Percentiles rank a stretch among this genome's conserved stretches.
phyloP scores from a whole-genome alignment of 139 green algal genomes.

The Cymbomonas tetramitiformis region DNA sequence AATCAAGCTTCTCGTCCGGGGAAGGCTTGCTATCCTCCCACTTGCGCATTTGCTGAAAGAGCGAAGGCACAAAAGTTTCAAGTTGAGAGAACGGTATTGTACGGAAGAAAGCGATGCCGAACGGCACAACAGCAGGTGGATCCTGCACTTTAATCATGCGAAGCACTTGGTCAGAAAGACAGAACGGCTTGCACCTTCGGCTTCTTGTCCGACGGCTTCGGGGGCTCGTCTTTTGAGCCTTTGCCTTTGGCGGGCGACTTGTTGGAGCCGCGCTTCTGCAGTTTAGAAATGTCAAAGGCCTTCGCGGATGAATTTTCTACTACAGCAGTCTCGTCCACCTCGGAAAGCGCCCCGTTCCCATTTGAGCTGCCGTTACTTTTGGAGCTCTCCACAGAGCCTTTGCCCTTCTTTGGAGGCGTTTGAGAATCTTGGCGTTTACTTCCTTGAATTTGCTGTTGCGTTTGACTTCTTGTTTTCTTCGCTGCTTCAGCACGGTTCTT shows the following conservation, averaged over 20 bases:
- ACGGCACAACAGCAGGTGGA: too few species aligned
- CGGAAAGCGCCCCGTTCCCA: background rate
- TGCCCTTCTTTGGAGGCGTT: slow-evolving; percentile 17
- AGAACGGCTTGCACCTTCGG: too few species aligned
- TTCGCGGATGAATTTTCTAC: background rate
- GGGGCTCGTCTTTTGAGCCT: too few species aligned
- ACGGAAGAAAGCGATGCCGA: too few species aligned
- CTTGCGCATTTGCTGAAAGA: too few species aligned
- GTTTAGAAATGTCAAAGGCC: slow-evolving; percentile 37
- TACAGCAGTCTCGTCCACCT: background rate
- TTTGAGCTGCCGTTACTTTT: slow-evolving; percentile 8
- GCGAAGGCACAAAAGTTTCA: too few species aligned
- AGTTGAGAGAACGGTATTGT: too few species aligned
- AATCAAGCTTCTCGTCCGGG: slow-evolving; percentile 17
- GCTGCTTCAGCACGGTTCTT: background rate
- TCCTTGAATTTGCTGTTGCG: background rate
- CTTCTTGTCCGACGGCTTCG: too few species aligned
- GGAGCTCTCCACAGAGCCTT: slow-evolving; percentile 2
- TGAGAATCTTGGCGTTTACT: background rate
- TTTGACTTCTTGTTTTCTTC: slow-evolving; percentile 7
- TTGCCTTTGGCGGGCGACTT: too few species aligned
- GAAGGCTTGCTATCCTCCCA: background rate
- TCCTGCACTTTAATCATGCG: too few species aligned
- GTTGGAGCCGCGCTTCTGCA: slow-evolving; percentile 10
- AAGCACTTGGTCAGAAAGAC: too few species aligned